Percentiles rank a stretch among this genome's conserved stretches.
phyloP scores from a whole-genome alignment of 1,284 basidiomycete species.

The Irpex sp. region DNA sequence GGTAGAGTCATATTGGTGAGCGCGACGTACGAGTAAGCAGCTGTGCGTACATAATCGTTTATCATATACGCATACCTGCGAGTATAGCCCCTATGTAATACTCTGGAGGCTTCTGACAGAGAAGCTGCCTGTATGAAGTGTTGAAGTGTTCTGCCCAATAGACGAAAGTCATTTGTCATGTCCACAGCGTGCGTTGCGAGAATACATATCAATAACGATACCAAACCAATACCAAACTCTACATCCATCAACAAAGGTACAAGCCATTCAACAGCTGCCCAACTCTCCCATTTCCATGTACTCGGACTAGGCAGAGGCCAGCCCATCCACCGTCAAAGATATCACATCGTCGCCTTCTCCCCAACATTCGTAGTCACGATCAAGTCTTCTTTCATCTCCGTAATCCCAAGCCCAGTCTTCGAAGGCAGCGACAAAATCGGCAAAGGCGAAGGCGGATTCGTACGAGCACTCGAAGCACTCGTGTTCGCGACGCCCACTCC shows the following conservation, averaged over 20 bases:
- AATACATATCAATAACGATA: slow-evolving; percentile 1
- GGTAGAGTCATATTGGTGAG: no score
- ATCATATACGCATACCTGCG: no score
- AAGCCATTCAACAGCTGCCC: not conserved
- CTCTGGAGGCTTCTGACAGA: no score
- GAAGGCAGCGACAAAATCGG: not conserved
- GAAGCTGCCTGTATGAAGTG: no score
- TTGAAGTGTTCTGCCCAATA: no score
- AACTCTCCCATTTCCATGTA: not conserved
- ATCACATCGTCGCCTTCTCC: not conserved
- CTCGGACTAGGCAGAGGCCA: not conserved
- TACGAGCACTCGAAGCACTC: no score
- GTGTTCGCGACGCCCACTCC: not conserved
- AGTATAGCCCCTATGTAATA: no score
- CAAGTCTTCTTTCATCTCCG: slow-evolving; percentile 1
- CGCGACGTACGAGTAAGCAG: no score
- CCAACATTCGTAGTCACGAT: not conserved
- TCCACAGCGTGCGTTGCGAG: not conserved
- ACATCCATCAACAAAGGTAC: not conserved
- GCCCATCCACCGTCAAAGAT: not conserved
- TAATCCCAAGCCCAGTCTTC: not conserved
- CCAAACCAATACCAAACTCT: not conserved
- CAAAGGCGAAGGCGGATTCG: no score
- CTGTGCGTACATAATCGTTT: no score
- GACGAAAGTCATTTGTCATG: not conserved